phyloP scores from a whole-genome alignment of 768 basidiomycete species.

The Nevesoporus exiguus region DNA sequence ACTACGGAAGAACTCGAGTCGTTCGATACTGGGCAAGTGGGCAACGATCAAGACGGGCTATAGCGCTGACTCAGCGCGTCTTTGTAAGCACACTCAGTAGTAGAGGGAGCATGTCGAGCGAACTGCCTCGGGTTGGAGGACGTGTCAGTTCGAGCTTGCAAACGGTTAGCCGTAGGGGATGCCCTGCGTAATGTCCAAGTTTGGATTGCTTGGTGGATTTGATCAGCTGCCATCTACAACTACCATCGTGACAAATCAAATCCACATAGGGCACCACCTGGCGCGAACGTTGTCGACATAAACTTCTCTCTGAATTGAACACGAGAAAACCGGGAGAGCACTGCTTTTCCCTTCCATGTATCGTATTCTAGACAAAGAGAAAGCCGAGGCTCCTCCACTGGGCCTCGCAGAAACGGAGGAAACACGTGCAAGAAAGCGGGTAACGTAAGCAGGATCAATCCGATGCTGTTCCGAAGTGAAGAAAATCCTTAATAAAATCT shows the following conservation, averaged over 20 bases:
- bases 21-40: not conserved
- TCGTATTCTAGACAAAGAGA: conserved; percentile 23
- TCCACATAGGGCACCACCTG: not conserved
- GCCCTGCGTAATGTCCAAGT: not conserved
- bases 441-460: conserved; percentile 26
- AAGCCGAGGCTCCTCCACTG: conserved; percentile 9
- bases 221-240: not conserved
- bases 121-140: not conserved
- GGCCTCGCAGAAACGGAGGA: conserved; percentile 5
- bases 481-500: conserved; percentile 5
- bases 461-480: conserved; percentile 25
- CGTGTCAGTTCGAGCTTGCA: no score
- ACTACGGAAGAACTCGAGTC: no score
- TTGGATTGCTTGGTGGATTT: conserved; percentile 1
- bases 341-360: conserved; percentile 15
- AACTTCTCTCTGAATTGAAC: no score
- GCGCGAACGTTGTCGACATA: not conserved
- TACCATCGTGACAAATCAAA: not conserved
- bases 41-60: not conserved
- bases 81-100: conserved; percentile 7
- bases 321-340: conserved; percentile 11
- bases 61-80: conserved; percentile 12
- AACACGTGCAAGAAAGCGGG: conserved; percentile 22
- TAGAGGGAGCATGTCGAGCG: no score
- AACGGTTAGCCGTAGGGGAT: not conserved